Base-by-base conservation (phyloP, 1,139 yeast genomes). In the Saccharomycopsis crataegensis region DNA sequence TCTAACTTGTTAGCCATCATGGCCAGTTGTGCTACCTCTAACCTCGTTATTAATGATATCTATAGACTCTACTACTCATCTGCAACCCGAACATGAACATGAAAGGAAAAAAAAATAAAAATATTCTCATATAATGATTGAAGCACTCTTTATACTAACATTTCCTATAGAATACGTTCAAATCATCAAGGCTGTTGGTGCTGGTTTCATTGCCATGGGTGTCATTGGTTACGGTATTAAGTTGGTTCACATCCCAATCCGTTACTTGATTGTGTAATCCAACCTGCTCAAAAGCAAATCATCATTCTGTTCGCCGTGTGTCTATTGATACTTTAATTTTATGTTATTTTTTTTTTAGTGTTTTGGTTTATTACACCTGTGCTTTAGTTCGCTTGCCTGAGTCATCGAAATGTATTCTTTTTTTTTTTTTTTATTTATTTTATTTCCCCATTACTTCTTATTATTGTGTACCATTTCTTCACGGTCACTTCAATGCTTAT, bases 151-250 rank as follows among this genome's bases (percentile, higher is more conserved):
- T 33, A 9, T 22, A 43, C 33, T 9, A 43, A 22, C 8, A 22
- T 8, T 40, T 4, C 2, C 43, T 40, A 28, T 60, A 80, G 99
- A 93, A 74, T 91, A 87, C 76, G 65, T 83, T 58, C 86, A 86
- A 72, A 87, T 91, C 67, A 80, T 93, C 62, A 85, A 93, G 73
- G 97, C 98, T 55, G 98, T 93, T 56, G 98, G 98, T 65, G 79
- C 90, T 62, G 99, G 99, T 64, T 93, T 91, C 73, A 75, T 91
- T 63, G 91, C 91, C 81, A 94, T 93, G 93, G 99, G 99, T 65
- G 86, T 89, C 65, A 95, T 93, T 65, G 99, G 99, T 57, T 93
- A 90, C 74, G 87, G 84, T 65, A 95, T 93, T 72, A 93, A 93
- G 75, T 80, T 91, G 68, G 79, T 91, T 65, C 99, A 91, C 73